phyloP scores from a whole-genome alignment of 2,329 filamentous ascomycete genomes.

The Magnaporthales sp. region DNA sequence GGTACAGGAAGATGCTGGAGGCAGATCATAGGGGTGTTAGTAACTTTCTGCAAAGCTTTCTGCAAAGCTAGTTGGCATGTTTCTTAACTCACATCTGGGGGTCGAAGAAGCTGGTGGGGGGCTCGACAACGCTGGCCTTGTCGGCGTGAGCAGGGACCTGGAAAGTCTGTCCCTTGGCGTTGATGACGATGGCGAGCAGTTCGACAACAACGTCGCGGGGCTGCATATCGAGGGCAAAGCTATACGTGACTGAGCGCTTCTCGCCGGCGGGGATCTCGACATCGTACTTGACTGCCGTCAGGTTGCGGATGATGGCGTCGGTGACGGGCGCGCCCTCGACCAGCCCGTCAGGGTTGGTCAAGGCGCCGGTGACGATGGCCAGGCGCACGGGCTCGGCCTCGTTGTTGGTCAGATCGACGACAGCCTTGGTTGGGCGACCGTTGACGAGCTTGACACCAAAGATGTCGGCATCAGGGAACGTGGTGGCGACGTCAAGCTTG shows the following conservation, averaged over 20 bases:
- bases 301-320: slow-evolving; percentile 66
- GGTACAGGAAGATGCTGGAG: slow-evolving; percentile 87
- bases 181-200: slow-evolving; percentile 63
- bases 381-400: slow-evolving; percentile 70
- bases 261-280: slow-evolving; percentile 67
- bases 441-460: slow-evolving; percentile 96
- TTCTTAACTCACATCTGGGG: slow-evolving; percentile 52
- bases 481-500: slow-evolving; percentile 56
- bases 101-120: slow-evolving; percentile 17
- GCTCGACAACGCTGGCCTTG: slow-evolving; percentile 65
- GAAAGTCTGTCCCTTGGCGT: slow-evolving; percentile 59
- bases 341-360: slow-evolving; percentile 49
- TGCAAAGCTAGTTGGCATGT: slow-evolving; percentile 24
- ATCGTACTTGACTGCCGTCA: slow-evolving; percentile 69
- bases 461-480: slow-evolving; percentile 65
- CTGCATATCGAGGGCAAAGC: slow-evolving; percentile 84
- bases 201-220: slow-evolving; percentile 80
- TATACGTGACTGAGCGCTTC: slow-evolving; percentile 69
- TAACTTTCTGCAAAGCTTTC: neutral
- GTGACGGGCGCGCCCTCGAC: slow-evolving; percentile 36
- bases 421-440: slow-evolving; percentile 72
- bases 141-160: slow-evolving; percentile 75
- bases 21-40: neutral
- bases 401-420: slow-evolving; percentile 77
- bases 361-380: slow-evolving; percentile 65